phyloP scores from a whole-genome alignment of 2,329 filamentous ascomycete genomes.

The Ascocoryne sarcoides region DNA sequence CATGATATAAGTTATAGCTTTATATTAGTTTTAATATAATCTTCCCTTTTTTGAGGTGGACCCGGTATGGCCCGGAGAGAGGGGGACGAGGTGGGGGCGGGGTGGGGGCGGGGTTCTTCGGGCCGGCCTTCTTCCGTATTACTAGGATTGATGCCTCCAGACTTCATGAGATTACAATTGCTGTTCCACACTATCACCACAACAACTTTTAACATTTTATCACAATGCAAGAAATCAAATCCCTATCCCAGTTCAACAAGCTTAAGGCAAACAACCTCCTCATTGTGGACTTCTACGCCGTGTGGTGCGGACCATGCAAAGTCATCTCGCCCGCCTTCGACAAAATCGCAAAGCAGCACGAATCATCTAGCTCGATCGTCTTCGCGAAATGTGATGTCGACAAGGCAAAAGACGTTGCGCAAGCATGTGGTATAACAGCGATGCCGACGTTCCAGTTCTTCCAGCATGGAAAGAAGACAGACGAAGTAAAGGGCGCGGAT shows the following conservation, averaged over 20 bases:
- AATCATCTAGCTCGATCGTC: constrained; percentile 68
- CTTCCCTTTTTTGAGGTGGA: too few species aligned
- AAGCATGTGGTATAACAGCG: constrained; percentile 67
- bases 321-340: constrained; percentile 83
- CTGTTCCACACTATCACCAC: background rate
- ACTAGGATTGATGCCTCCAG: too few species aligned
- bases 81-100: too few species aligned
- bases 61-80: too few species aligned
- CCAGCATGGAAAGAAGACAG: constrained; percentile 61
- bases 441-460: constrained; percentile 94
- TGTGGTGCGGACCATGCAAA: constrained; percentile 91
- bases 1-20: too few species aligned
- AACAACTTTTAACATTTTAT: background rate
- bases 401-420: constrained; percentile 65
- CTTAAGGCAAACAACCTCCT: constrained; percentile 20
- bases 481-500: constrained; percentile 76
- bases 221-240: constrained; percentile 25
- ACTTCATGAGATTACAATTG: background rate
- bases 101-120: too few species aligned
- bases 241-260: constrained; percentile 24
- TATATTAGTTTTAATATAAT: too few species aligned
- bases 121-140: too few species aligned
- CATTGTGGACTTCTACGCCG: constrained; percentile 58
- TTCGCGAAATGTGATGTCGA: constrained; percentile 92
- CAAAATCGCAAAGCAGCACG: constrained; percentile 66